phyloP scores from a whole-genome alignment of 805 yeast species.

The Debaryomyces prosopidis region DNA sequence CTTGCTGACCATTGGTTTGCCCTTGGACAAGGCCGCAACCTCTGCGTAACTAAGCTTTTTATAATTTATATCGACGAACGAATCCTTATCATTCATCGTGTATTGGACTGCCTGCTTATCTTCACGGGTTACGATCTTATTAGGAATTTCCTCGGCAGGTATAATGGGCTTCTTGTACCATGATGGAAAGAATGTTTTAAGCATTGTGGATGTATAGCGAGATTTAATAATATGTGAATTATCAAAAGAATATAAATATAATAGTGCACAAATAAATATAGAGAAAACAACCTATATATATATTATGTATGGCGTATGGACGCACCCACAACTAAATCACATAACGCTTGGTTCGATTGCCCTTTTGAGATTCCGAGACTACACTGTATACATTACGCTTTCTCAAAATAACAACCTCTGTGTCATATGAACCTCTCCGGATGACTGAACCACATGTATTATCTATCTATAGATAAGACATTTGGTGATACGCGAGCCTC shows the following conservation, averaged over 20 bases:
- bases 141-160: slow-evolving; percentile 18
- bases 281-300: not conserved
- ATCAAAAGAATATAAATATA: too few species aligned
- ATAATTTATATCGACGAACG: slow-evolving; percentile 36
- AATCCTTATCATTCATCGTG: slow-evolving; percentile 36
- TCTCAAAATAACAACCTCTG: too few species aligned
- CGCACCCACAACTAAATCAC: not conserved
- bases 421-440: not conserved
- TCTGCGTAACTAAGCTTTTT: slow-evolving; percentile 45
- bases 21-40: slow-evolving; percentile 34
- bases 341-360: not conserved
- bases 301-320: too few species aligned
- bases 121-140: slow-evolving; percentile 28
- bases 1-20: slow-evolving; percentile 17
- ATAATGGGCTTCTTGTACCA: slow-evolving; percentile 14
- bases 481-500: not conserved
- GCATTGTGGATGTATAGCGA: slow-evolving; percentile 10
- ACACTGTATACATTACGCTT: not conserved
- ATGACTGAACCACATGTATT: not conserved
- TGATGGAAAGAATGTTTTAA: slow-evolving; percentile 17
- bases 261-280: not conserved
- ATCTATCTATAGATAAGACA: not conserved
- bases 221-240: not conserved
- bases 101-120: slow-evolving; percentile 16
- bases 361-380: not conserved